Base-by-base conservation (phyloP, 1,139 yeast genomes). In the Saccharomyces hybrid region DNA sequence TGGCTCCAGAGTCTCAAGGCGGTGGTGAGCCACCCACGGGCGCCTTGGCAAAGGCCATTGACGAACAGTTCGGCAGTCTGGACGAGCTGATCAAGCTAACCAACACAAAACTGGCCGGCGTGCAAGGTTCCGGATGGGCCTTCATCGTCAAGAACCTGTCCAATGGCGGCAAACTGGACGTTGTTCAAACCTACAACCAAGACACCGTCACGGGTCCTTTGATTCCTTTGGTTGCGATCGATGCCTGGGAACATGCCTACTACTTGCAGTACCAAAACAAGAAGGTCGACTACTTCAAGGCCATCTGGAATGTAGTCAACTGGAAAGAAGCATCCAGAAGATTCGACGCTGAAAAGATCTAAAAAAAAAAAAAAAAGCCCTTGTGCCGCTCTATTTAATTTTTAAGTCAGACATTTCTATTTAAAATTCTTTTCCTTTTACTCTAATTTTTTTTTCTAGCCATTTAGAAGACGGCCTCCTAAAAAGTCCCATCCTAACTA, bases 211-310 rank as follows among this genome's bases (percentile, higher is more conserved):
- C 86, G 50, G 86, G 89, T 46, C 52, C 57, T 14, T 79, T 81
- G 70, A 79, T 83, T 54, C 96, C 97, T 51, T 77, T 91, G 71
- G 80, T 91, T 57, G 98, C 96, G 53, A 88, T 91, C 71, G 98
- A 91, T 69, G 97, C 98, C 59, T 91, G 98, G 98, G 98, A 91
- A 75, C 98, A 91, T 70, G 97, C 98, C 54, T 91, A 90, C 79
- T 91, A 28, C 16, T 79, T 91, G 75, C 97, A 91, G 75, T 91
- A 91, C 79, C 87, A 88, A 76, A 91, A 91, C 76, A 93, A 85
- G 71, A 91, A 91, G 80, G 96, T 75, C 51, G 96, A 91, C 71
- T 91, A 91, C 77, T 91, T 91, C 82, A 85, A 89, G 76, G 95
- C 96, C 58, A 88, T 91, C 73, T 91, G 98, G 98, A 86, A 88